Evolutionary conservation across 2,329 filamentous ascomycete genomes (phyloP).

Genomic region (Coniella lustricola): DNA sequence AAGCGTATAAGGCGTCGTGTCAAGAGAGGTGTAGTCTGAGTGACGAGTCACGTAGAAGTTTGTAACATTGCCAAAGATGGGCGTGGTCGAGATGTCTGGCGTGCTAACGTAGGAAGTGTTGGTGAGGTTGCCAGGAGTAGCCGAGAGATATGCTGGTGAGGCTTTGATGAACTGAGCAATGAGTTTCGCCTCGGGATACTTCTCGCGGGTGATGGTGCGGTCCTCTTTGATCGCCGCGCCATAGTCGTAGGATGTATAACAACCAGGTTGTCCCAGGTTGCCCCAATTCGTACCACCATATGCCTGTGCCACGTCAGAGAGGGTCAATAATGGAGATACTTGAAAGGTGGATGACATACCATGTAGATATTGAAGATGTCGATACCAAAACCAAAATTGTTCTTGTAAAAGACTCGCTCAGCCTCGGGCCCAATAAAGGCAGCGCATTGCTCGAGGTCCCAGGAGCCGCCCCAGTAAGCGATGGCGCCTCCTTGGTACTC

Average conservation of each 20-base stretch:
- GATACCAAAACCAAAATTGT: constrained; percentile 58
- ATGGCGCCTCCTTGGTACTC: constrained; percentile 61
- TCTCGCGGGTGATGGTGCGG: constrained; percentile 60
- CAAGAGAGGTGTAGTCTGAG: constrained; percentile 52
- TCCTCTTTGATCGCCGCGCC: constrained; percentile 60
- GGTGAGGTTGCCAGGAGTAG: constrained; percentile 43
- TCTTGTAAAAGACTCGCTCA: constrained; percentile 73
- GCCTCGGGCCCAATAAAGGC: constrained; percentile 65
- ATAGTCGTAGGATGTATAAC: constrained; percentile 53
- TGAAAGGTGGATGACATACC: constrained; percentile 34
- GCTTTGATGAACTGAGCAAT: constrained; percentile 68
- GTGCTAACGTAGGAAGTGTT: constrained; percentile 46
- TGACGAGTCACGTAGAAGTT: constrained; percentile 65
- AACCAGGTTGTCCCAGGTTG: constrained; percentile 63
- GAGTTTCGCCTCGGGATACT: constrained; percentile 74
- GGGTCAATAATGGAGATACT: neutral
- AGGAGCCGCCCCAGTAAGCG: constrained; percentile 67
- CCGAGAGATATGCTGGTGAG: constrained; percentile 61
- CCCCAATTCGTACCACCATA: constrained; percentile 82
- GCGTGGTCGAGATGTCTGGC: constrained; percentile 52
- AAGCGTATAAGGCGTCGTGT: constrained; percentile 54
- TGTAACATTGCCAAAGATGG: constrained; percentile 45
- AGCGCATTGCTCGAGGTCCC: constrained; percentile 57
- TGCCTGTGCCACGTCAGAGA: constrained; percentile 32
- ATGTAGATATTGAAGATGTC: constrained; percentile 70